These are phyloP conservation scores for Cystobasidium onofrii DNA, from an alignment of 768 basidiomycete genomes.

Conservation along the genomic window DNA sequence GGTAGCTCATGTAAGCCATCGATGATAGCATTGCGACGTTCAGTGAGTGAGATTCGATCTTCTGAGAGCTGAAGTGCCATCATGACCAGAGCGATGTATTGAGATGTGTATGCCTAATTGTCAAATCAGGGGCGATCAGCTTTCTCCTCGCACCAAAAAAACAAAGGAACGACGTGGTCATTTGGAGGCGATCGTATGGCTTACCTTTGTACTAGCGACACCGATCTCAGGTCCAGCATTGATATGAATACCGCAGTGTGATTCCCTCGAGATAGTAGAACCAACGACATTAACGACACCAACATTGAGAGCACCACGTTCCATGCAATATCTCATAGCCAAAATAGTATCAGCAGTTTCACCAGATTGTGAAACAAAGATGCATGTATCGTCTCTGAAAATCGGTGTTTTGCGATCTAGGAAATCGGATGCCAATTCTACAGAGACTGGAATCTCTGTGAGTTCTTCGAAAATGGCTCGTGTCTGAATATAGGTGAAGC, in stretches of 20 bases:
- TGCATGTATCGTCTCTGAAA: slow-evolving; percentile 94
- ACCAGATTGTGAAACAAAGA: slow-evolving; percentile 94
- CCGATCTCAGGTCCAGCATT: slow-evolving; percentile 98
- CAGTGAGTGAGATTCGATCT: slow-evolving; percentile 85
- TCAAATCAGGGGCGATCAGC: background rate
- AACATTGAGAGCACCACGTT: slow-evolving; percentile 89
- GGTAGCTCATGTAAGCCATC: slow-evolving; percentile 85
- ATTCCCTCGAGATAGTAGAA: slow-evolving; percentile 78
- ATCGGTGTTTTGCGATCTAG: slow-evolving; percentile 97
- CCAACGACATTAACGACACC: slow-evolving; percentile 99
- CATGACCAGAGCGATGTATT: slow-evolving; percentile 96
- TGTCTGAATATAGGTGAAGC: slow-evolving; percentile 48
- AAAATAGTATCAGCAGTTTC: slow-evolving; percentile 98
- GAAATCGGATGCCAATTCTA: slow-evolving; percentile 97
- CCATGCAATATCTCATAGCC: slow-evolving; percentile 89
- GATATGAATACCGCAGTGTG: slow-evolving; percentile 98
- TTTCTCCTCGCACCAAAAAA: background rate
- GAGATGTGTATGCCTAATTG: slow-evolving; percentile 84
- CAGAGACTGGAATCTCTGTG: slow-evolving; percentile 94
- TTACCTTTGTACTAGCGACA: slow-evolving; percentile 93
- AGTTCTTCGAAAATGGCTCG: slow-evolving; percentile 97
- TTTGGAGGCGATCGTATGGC: too few species aligned
- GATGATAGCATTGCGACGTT: slow-evolving; percentile 86
- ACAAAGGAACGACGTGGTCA: too few species aligned
- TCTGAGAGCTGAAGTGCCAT: slow-evolving; percentile 98